Evolutionary conservation across 371 early-diverging fungal genomes (phyloP), one percentile per base, ranked within the genome.

Genomic region (Mucor indicus): DNA sequence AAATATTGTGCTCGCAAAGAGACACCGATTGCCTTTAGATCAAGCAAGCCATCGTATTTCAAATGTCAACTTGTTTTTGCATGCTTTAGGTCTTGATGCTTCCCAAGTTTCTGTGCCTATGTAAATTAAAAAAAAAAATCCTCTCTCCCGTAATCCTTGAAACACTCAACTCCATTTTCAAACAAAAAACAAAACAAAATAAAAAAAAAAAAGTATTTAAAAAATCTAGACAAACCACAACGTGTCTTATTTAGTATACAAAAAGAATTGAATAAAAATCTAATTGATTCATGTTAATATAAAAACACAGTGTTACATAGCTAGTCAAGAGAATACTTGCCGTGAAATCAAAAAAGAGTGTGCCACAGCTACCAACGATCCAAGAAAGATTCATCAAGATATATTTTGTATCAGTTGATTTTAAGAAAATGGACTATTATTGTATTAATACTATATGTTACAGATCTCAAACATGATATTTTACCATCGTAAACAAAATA

Each of bases 51-150:
- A 84, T 42, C 70, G 83, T 50, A 84, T 91, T 38, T 78, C 81
- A 19, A 95, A 96, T 57, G 94, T 94, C 37, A 94, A 98, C 64
- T 60, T 96, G 51, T 96, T 98, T 65, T 69, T 98, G 50, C 92
- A 94, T 67, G 91, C 98, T 4, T 81, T 97, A 39, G 96, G 96
- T 8, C 69, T 98, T 44, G 93, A 93, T 72, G 95, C 95, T 8
- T 86, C 87, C 13, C 92, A 92, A 68, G 79, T 94, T 5, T 67
- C 80, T 36, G 69, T 81, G 23, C 77, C 73, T 29, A 54, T 62
- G 50, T 72, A 67, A 67, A 50, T 24, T 24, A 37, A 45, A 36
- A 33, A 36, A 36, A 44, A 44, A 45, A 39, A 19, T 5, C 20
- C 38, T 42, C 16, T 30, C 9, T n/a, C 0, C 16, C 16, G 5